A percentile compares a stretch with the other conserved stretches of the same genome.
Evolutionary conservation across 176 grass and related monocot genomes (phyloP).

Genomic region (Avena atlantica): DNA sequence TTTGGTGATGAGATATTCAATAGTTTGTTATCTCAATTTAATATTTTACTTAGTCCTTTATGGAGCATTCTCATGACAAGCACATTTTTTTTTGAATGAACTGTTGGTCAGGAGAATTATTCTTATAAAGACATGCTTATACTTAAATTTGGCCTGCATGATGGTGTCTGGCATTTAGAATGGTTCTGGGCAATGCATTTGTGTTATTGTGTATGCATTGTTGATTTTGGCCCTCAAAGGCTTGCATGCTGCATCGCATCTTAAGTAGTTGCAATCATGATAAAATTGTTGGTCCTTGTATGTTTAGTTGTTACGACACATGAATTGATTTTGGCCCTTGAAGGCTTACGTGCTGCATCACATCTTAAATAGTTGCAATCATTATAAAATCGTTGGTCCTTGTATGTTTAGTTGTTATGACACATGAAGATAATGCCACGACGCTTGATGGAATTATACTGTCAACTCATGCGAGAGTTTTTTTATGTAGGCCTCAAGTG

Average conservation of each 20-base stretch:
- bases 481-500: constrained; percentile 73
- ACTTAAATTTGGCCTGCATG: constrained; percentile 25
- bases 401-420: constrained; percentile 16
- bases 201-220: not conserved
- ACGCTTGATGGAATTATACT: not conserved
- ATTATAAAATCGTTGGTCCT: not conserved
- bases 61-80: not conserved
- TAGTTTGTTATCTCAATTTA: constrained; percentile 3
- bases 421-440: not conserved
- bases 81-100: not conserved
- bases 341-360: constrained; percentile 19
- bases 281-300: constrained; percentile 9
- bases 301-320: constrained; percentile 2
- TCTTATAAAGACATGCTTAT: not conserved
- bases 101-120: not conserved
- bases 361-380: not conserved
- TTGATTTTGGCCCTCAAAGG: not conserved
- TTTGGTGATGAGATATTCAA: constrained; percentile 2
- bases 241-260: constrained; percentile 15
- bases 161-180: constrained; percentile 1
- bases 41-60: constrained; percentile 13
- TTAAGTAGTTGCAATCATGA: not conserved
- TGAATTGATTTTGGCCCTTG: not conserved
- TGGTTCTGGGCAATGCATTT: constrained; percentile 13
- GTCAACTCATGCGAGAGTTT: constrained; percentile 24